These are phyloP conservation scores for Myochromella boudieri DNA, from an alignment of 768 basidiomycete species.

Conservation along the genomic window DNA sequence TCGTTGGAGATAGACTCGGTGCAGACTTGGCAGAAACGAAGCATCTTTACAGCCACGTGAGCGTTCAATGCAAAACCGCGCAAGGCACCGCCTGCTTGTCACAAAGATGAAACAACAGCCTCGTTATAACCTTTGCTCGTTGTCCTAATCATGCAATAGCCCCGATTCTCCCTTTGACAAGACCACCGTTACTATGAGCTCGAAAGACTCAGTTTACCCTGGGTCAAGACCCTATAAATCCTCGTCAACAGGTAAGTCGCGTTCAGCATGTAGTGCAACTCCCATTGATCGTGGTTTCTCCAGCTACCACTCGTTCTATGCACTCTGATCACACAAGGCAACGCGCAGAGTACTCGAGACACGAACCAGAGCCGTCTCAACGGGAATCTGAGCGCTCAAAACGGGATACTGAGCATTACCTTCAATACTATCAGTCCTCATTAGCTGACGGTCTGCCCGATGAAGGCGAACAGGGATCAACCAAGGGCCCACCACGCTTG, in stretches of 20 bases:
- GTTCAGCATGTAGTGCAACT: too few relatives aligned
- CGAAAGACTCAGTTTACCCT: conserved; percentile 12
- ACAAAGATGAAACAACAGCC: conserved; percentile 16
- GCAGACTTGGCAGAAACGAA: background rate
- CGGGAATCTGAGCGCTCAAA: conserved; percentile 9
- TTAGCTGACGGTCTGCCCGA: conserved; percentile 37
- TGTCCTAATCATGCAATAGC: conserved; percentile 12
- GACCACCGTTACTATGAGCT: conserved; percentile 11
- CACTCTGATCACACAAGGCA: conserved; percentile 12
- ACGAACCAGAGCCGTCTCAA: conserved; percentile 5
- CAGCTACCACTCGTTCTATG: conserved; percentile 5
- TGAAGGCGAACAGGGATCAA: conserved; percentile 20
- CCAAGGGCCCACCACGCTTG: conserved; percentile 23
- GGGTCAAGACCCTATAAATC: conserved; percentile 13
- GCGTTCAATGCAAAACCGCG: too few relatives aligned
- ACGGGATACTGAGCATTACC: conserved; percentile 16
- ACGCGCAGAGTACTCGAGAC: conserved; percentile 13
- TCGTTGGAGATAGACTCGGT: background rate
- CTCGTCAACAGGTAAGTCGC: conserved; percentile 5
- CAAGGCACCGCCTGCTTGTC: conserved; percentile 1
- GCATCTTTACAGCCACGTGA: conserved; percentile 3
- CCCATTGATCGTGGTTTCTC: conserved; percentile 9
- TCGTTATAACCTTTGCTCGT: conserved; percentile 1
- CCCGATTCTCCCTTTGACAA: background rate
- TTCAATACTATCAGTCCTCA: conserved; percentile 52